Conservation (phyloP, 1,284 basidiomycete species). For the Neolentinus lepideus region DNA sequence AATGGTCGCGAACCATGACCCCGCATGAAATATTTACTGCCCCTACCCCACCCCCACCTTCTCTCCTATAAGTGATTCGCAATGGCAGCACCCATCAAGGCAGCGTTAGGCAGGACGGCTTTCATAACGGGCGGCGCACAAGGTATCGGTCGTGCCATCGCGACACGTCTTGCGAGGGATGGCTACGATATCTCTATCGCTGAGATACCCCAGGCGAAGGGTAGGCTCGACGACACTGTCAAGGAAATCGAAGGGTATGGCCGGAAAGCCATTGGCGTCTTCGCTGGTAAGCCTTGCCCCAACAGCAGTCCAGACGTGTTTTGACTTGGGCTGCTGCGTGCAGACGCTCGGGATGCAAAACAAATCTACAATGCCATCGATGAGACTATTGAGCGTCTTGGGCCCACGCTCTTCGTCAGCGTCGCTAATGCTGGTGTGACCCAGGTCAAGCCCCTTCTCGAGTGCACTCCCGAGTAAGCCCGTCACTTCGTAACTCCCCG, state of each 20-base stretch:
- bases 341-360: neutral
- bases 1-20: neutral
- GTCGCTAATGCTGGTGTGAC: conserved; percentile 35
- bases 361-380: conserved; percentile 1
- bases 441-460: conserved; percentile 22
- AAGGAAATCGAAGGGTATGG: conserved; percentile 26
- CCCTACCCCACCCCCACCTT: too few relatives aligned
- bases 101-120: neutral
- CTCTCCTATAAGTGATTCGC: too few relatives aligned
- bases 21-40: neutral
- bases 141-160: conserved; percentile 36
- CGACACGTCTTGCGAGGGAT: conserved; percentile 31
- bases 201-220: conserved; percentile 24
- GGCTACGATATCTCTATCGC: conserved; percentile 31
- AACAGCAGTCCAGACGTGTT: too few relatives aligned
- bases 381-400: neutral
- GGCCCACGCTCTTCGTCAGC: conserved; percentile 22
- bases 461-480: conserved; percentile 24
- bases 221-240: conserved; percentile 21
- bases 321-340: neutral
- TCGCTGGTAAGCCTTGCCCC: conserved; percentile 17
- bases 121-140: conserved; percentile 26
- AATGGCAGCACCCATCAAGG: neutral
- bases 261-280: conserved; percentile 21
- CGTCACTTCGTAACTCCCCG: neutral